Evolutionary conservation across 2,329 filamentous ascomycete species (phyloP).

Genomic region (Raffaelea albimanens): DNA sequence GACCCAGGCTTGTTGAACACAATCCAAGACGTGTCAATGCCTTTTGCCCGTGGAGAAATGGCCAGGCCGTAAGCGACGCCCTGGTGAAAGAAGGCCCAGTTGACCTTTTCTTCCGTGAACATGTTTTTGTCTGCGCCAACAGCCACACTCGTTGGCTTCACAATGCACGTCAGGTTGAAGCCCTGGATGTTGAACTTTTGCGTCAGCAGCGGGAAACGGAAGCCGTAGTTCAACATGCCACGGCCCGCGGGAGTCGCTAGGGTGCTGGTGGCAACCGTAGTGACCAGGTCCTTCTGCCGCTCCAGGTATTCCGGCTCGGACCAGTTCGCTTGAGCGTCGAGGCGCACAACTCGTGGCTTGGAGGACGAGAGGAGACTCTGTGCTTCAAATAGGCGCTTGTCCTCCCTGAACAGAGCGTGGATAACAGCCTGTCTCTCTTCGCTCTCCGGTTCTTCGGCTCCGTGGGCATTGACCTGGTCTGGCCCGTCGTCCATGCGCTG

Average conservation of each 20-base stretch:
- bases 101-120: constrained; percentile 92
- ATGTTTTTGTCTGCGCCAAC: constrained; percentile 83
- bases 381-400: constrained; percentile 81
- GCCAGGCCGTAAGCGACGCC: constrained; percentile 87
- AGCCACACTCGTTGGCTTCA: constrained; percentile 85
- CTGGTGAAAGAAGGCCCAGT: constrained; percentile 97
- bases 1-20: constrained; percentile 86
- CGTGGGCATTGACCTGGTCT: constrained; percentile 48
- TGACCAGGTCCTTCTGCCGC: constrained; percentile 82
- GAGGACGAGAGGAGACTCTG: constrained; percentile 77
- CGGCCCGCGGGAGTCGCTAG: constrained; percentile 82
- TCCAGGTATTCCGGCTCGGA: constrained; percentile 82
- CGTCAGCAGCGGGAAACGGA: constrained; percentile 79
- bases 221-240: constrained; percentile 78
- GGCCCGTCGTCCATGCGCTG: constrained; percentile 50
- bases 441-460: constrained; percentile 71
- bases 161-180: constrained; percentile 84
- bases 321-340: constrained; percentile 66
- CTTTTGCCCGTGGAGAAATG: constrained; percentile 80
- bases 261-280: constrained; percentile 77
- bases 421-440: constrained; percentile 77
- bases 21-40: constrained; percentile 98
- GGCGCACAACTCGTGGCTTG: constrained; percentile 68
- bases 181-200: constrained; percentile 85
- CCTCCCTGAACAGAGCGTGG: constrained; percentile 80